Evolutionary conservation across 805 yeast genomes (phyloP), one percentile per base, ranked within the genome.

Genomic region (Komagataella phaffii): DNA sequence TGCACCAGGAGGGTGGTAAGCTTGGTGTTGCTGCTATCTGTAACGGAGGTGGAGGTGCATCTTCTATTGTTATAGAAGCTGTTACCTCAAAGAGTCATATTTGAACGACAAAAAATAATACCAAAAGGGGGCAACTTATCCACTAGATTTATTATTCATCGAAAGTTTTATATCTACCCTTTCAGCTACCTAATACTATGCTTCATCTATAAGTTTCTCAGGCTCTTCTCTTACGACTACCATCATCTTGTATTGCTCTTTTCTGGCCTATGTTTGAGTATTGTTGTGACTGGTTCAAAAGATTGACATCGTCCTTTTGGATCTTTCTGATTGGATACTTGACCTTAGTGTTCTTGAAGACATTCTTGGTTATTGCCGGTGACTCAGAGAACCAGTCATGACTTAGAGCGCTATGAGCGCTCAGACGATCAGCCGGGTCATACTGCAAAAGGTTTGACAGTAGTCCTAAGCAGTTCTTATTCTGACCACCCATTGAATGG

Each of bases 11-110:
- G 75, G 70, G 70, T 52, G 95, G 91, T 60, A 88, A 84, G 72
- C 68, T 82, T 59, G 99, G 99, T 67, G 88, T 81, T 58, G 97
- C 96, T 61, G 96, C 88, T 67, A 84, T 93, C 65, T 93, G 99
- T 78, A 93, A 93, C 69, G 99, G 99, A 75, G 99, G 99, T 63
- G 99, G 99, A 67, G 99, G 99, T 66, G 98, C 97, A 49, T 85
- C 96, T 52, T 83, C 98, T 23, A 74, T 93, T 61, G 88, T 93
- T 55, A 79, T 93, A 61, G 96, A 30, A 8, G 40, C 40, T 30
- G 14, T 30, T 3, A 30, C 40, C 14, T 30, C 40, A 10, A 30
- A 30, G 14, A 30, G 40, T 30, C 40, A 30, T 14, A 30, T 30
- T 10, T 30, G n/a, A 30, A 2, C n/a, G 40, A 30, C 12, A 10